Percentiles rank a stretch among this genome's conserved stretches.
phyloP scores from a whole-genome alignment of 768 basidiomycete species.

The Pulveroboletus sp. region DNA sequence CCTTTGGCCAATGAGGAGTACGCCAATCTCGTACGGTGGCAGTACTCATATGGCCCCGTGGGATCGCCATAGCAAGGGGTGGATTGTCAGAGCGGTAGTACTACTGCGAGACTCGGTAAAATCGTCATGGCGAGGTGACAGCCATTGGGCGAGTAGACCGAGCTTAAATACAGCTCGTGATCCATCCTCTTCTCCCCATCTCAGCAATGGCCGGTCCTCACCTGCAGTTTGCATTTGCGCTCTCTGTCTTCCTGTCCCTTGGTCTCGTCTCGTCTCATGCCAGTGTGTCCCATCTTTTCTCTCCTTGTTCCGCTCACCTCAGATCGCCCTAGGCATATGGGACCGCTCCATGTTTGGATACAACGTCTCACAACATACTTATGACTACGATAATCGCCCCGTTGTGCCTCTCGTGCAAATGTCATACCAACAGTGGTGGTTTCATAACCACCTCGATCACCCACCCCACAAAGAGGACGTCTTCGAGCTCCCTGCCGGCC shows the following conservation, averaged over 20 bases:
- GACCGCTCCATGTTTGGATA: conserved; percentile 62
- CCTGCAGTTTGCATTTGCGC: neutral
- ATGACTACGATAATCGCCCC: conserved; percentile 61
- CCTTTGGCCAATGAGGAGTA: too few relatives aligned
- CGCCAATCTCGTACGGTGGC: too few relatives aligned
- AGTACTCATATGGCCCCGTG: too few relatives aligned
- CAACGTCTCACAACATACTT: conserved; percentile 55
- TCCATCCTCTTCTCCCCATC: neutral
- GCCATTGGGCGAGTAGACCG: too few relatives aligned
- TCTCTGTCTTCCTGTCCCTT: conserved; percentile 4
- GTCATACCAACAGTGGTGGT: conserved; percentile 51
- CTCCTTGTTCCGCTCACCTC: neutral
- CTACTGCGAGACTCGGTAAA: too few relatives aligned
- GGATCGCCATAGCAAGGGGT: too few relatives aligned
- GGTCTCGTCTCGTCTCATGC: conserved; percentile 13
- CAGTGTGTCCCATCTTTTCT: conserved; percentile 5
- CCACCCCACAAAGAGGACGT: conserved; percentile 55
- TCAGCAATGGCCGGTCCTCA: conserved; percentile 18
- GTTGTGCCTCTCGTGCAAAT: conserved; percentile 36
- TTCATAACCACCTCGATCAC: conserved; percentile 53
- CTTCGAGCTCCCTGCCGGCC: conserved; percentile 57
- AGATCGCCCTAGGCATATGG: conserved; percentile 38
- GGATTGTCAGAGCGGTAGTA: too few relatives aligned
- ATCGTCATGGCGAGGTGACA: too few relatives aligned
- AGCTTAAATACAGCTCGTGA: too few relatives aligned